Evolutionary conservation across 371 early-diverging fungal species (phyloP).

Genomic region (Capniomyces stellatus): DNA sequence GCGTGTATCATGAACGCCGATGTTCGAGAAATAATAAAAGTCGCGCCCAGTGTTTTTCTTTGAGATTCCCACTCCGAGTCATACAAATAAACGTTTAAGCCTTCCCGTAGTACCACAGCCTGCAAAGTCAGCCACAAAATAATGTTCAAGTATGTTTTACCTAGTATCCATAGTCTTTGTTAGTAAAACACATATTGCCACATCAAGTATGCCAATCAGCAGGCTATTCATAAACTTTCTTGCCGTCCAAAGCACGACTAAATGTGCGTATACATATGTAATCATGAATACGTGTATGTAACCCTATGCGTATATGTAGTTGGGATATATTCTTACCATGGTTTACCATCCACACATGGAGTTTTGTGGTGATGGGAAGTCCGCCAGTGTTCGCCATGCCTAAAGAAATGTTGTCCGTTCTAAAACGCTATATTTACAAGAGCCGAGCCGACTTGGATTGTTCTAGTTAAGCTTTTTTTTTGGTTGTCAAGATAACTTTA

Average conservation of each 20-base stretch:
- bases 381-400: not conserved
- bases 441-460: too few species aligned
- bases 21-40: slow-evolving; percentile 33
- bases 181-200: not conserved
- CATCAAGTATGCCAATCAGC: not conserved
- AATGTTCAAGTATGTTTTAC: not conserved
- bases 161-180: not conserved
- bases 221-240: too few species aligned
- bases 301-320: too few species aligned
- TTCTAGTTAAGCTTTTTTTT: too few species aligned
- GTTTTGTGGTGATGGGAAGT: not conserved
- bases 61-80: slow-evolving; percentile 15
- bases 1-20: slow-evolving; percentile 46
- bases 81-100: not conserved
- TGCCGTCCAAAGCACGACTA: too few species aligned
- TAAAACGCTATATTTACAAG: too few species aligned
- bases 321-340: not conserved
- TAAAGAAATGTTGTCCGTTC: too few species aligned
- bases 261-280: too few species aligned
- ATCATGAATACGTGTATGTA: too few species aligned
- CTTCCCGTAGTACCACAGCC: not conserved
- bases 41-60: slow-evolving; percentile 26
- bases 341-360: not conserved
- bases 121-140: not conserved
- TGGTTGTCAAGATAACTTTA: too few species aligned